A percentile compares a stretch with the other conserved stretches of the same genome.
These are phyloP conservation scores for Gleditsia sinensis DNA, from an alignment of 306 rosid genomes.

Conservation along the genomic window DNA sequence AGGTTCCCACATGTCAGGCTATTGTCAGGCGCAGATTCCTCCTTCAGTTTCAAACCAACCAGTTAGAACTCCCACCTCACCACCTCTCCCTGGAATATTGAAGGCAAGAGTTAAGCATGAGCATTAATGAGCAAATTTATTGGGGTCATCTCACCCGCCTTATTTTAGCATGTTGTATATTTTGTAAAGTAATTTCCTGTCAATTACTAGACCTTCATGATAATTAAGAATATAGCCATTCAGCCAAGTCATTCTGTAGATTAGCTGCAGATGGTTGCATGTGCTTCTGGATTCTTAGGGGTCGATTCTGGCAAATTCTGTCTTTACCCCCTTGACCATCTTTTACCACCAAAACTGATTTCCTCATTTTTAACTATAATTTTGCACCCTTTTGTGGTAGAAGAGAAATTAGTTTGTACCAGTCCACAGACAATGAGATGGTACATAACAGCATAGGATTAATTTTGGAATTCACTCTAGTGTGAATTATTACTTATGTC, in stretches of 20 bases:
- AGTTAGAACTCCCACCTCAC: slow-evolving; percentile 75
- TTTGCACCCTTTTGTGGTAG: slow-evolving; percentile 17
- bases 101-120: slow-evolving; percentile 94
- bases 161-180: slow-evolving; percentile 59
- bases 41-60: slow-evolving; percentile 54
- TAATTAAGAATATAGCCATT: slow-evolving; percentile 42
- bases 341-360: slow-evolving; percentile 32
- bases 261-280: slow-evolving; percentile 40
- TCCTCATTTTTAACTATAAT: slow-evolving; percentile 26
- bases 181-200: slow-evolving; percentile 57
- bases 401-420: slow-evolving; percentile 34
- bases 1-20: slow-evolving; percentile 70
- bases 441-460: slow-evolving; percentile 23
- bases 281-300: slow-evolving; percentile 39
- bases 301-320: slow-evolving; percentile 49
- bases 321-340: slow-evolving; percentile 41
- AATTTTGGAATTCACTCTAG: slow-evolving; percentile 14
- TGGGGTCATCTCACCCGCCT: slow-evolving; percentile 34
- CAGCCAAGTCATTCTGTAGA: slow-evolving; percentile 46
- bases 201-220: slow-evolving; percentile 31
- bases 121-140: slow-evolving; percentile 44
- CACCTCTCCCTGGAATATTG: slow-evolving; percentile 93
- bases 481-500: slow-evolving; percentile 18
- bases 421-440: slow-evolving; percentile 31
- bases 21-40: slow-evolving; percentile 60